A percentile compares a stretch with the other conserved stretches of the same genome.
Conservation (phyloP, 306 rosid species). For the Lathyrus tuberosus region DNA sequence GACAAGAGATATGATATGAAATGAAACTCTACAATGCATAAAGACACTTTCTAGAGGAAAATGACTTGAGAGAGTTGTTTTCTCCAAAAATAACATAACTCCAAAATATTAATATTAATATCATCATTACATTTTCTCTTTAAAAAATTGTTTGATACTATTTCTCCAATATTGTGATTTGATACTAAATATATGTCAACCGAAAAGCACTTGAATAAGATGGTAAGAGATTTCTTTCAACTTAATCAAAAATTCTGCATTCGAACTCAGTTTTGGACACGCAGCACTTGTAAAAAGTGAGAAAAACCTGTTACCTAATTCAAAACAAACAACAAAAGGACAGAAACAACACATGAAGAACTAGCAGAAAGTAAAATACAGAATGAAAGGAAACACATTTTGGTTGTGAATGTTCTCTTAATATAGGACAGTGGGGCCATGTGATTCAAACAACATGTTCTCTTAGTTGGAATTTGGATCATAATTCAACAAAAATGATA, state of each 20-base stretch:
- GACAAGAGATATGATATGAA: not conserved
- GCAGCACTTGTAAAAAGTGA: too few relatives aligned
- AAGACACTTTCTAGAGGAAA: not conserved
- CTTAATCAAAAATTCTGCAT: too few relatives aligned
- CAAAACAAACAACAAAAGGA: slow-evolving; percentile 31
- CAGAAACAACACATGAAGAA: slow-evolving; percentile 25
- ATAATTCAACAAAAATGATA: too few relatives aligned
- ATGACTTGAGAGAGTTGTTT: not conserved
- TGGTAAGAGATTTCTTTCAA: too few relatives aligned
- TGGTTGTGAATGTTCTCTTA: slow-evolving; percentile 34
- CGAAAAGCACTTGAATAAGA: too few relatives aligned
- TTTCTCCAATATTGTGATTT: not conserved
- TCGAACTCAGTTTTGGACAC: too few relatives aligned
- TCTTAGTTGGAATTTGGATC: slow-evolving; percentile 32
- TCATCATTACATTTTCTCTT: slow-evolving; percentile 7
- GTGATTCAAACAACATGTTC: slow-evolving; percentile 36
- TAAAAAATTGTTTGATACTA: not conserved
- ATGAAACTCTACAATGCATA: not conserved
- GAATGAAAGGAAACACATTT: slow-evolving; percentile 26
- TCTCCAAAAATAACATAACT: slow-evolving; percentile 23
- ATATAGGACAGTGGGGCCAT: slow-evolving; percentile 24
- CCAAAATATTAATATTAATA: slow-evolving; percentile 23
- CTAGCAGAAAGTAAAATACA: slow-evolving; percentile 16
- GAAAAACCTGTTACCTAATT: not conserved
- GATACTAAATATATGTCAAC: not conserved